Conservation (phyloP, 2,329 filamentous ascomycete species). For the Cytospora paraplurivora region DNA sequence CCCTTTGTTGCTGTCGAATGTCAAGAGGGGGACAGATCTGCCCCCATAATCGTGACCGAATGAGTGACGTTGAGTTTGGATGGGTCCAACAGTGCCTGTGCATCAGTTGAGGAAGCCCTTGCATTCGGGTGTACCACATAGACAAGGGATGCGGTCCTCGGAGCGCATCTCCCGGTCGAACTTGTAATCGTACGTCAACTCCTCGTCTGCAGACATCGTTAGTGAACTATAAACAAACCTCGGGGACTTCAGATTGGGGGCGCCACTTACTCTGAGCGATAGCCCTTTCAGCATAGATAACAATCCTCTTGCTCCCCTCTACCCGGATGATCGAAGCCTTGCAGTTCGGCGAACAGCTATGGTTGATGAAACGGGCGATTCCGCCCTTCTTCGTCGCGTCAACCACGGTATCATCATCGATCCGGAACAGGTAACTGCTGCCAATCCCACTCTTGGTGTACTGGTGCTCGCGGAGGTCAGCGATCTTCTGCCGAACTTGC, state of each 20-base stretch:
- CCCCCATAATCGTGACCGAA: neutral
- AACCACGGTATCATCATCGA: slow-evolving; percentile 96
- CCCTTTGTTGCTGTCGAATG: neutral
- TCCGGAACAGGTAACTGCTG: slow-evolving; percentile 95
- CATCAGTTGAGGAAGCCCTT: slow-evolving; percentile 97
- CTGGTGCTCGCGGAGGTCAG: slow-evolving; percentile 88
- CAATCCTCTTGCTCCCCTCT: slow-evolving; percentile 95
- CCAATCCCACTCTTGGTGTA: slow-evolving; percentile 97
- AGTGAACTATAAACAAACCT: slow-evolving; percentile 23
- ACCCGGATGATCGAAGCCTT: slow-evolving; percentile 99
- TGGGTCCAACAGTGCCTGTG: neutral
- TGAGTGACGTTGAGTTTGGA: neutral
- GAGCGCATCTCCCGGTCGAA: slow-evolving; percentile 97
- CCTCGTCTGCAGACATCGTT: slow-evolving; percentile 70
- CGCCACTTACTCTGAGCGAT: slow-evolving; percentile 80
- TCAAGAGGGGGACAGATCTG: neutral
- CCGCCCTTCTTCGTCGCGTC: slow-evolving; percentile 98
- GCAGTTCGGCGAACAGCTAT: slow-evolving; percentile 97
- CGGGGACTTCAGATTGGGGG: neutral
- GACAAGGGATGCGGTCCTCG: slow-evolving; percentile 92
- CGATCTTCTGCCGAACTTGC: slow-evolving; percentile 93
- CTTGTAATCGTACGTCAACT: slow-evolving; percentile 99
- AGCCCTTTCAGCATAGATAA: slow-evolving; percentile 96
- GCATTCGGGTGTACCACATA: slow-evolving; percentile 93
- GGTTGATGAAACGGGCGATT: slow-evolving; percentile 98